Evolutionary conservation across 768 basidiomycete genomes (phyloP), one percentile per base, ranked within the genome.

Genomic region (Peribolospora kevripleyi): DNA sequence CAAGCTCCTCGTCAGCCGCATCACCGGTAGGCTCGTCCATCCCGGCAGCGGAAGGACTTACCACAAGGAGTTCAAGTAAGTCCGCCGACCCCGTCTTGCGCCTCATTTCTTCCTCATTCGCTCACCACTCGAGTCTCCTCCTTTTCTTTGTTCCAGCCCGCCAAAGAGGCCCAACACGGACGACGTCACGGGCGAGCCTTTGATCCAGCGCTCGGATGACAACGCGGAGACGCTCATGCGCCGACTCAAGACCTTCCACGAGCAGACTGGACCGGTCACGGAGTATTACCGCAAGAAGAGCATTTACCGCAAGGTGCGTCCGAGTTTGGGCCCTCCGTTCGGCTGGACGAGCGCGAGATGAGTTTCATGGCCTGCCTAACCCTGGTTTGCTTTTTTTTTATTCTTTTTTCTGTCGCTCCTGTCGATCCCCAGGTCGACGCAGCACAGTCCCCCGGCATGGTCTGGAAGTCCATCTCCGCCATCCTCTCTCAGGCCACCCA

Each of bases 191-290:
- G 93, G 93, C 56, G 91, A 98, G 70, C 84, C 87, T 43, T 77
- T 98, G 61, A 81, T 91, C 64, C 91, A 95, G 68, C 82, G 93
- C 59, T 87, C 88, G 7, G 93, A 98, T 68, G 93, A 98, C 71
- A 98, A 95, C 61, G 84, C 87, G 58, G 86, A 93, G 68, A 85
- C 90, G 9, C 75, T 98, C 53, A 76, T 79, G 61, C 93, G 88
- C 70, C 82, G 93, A 46, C 74, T 98, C 55, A 61, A 68, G 3
- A 77, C 84, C n/a, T 97, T 81, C 74, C 93, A 98, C 72, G 68
- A 74, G 42, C 88, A 93, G 70, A 98, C 93, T 10, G 84, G 82
- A 2, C 91, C 93, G 39, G 93, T 98, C 40, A 81, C 86, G 11
- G 86, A 85, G 48, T 95, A 93, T 73, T 98, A 98, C 77, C 86